Evolutionary conservation across 2,329 filamentous ascomycete genomes (phyloP), one percentile per base, ranked within the genome.

Genomic region (Davidsoniella neocaledoniae): DNA sequence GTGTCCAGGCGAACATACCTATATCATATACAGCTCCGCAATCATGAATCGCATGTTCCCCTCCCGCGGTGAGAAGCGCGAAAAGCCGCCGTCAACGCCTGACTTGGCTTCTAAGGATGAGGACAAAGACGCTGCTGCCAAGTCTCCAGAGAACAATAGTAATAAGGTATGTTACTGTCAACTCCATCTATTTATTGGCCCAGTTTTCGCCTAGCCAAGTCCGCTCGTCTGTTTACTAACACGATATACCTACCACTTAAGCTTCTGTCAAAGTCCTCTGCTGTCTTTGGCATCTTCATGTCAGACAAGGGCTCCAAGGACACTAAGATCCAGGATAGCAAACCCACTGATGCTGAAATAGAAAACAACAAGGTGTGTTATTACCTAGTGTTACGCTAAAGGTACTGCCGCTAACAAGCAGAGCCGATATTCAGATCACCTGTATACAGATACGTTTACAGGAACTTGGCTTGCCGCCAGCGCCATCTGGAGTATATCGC

Each of bases 401-500:
- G 40, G 19, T 17, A 25, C n/a, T 14, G 10, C 14, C 23, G 10
- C 47, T 37, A 37, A 43, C 26, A 9, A 49, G 12, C n/a, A 48
- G 5, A 9, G 12, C n/a, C 12, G 8, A 39, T 29, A 17, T n/a
- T 5, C 53, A 73, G 70, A 58, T 72, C 53, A 64, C 67, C 23
- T 60, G 65, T 38, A 60, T 72, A 19, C 57, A 61, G 33, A 61
- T 58, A 51, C 64, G 61, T 14, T 58, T 71, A 38, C 55, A 57
- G 55, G 66, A 69, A 29, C 59, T 70, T 45, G 64, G 68, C 46
- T 66, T 75, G 51, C 64, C 67, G 43, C 62, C 66, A 48, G 63
- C 76, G 16, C 64, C 64, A 53, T 66, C 73, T 42, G 84, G 93
- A 48, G 67, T 74, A 52, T 66, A 77, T 41, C 67, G 63, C 53